Conservation (phyloP, 2,329 filamentous ascomycete species). For the Paramyrothecium sp. region DNA sequence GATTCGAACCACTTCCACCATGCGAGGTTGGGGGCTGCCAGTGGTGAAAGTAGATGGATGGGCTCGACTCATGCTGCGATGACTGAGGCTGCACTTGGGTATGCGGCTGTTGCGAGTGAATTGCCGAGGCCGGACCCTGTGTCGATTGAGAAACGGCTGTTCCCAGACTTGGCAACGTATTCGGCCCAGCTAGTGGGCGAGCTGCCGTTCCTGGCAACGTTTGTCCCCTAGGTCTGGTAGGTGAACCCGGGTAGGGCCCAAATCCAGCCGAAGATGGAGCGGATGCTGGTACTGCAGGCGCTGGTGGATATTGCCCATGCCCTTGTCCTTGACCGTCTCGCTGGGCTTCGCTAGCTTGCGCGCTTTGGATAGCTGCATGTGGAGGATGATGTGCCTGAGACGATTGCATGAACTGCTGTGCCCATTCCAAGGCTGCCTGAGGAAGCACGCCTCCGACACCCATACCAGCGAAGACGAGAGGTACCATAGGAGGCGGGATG, state of each 20-base stretch:
- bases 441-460: constrained; percentile 57
- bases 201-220: constrained; percentile 41
- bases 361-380: constrained; percentile 47
- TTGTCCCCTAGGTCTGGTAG: constrained; percentile 48
- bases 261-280: constrained; percentile 38
- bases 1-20: constrained; percentile 56
- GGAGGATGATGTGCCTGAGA: constrained; percentile 49
- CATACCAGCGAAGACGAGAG: constrained; percentile 73
- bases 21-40: constrained; percentile 81
- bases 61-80: constrained; percentile 64
- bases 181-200: constrained; percentile 31
- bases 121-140: constrained; percentile 19
- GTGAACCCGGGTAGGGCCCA: constrained; percentile 46
- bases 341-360: constrained; percentile 52
- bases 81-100: constrained; percentile 51
- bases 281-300: constrained; percentile 23
- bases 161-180: constrained; percentile 43
- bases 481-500: constrained; percentile 72
- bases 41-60: constrained; percentile 86
- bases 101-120: constrained; percentile 41
- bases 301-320: constrained; percentile 40
- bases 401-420: constrained; percentile 62
- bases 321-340: constrained; percentile 48
- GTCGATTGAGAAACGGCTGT: constrained; percentile 40
- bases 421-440: constrained; percentile 63